phyloP scores from a whole-genome alignment of 352 stramenopile species.

The Blastocystis hominis region DNA sequence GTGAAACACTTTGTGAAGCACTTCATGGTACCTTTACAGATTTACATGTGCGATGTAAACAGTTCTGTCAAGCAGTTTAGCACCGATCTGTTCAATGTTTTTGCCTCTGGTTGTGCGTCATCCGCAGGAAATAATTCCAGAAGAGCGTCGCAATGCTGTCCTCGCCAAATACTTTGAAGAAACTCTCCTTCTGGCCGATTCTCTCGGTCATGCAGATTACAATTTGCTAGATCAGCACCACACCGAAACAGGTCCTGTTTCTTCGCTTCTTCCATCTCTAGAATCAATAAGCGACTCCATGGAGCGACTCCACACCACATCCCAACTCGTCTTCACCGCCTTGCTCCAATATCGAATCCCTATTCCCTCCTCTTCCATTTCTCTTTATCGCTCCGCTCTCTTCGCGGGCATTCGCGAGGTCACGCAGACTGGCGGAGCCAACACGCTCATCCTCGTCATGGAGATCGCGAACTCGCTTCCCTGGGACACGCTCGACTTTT shows the following conservation, averaged over 20 bases:
- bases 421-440: background rate
- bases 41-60: slow-evolving; percentile 40
- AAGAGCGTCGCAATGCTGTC: background rate
- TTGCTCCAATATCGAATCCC: background rate
- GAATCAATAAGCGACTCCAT: slow-evolving; percentile 34
- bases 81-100: background rate
- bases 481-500: background rate
- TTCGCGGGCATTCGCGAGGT: background rate
- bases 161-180: slow-evolving; percentile 41
- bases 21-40: slow-evolving; percentile 23
- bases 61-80: slow-evolving; percentile 12
- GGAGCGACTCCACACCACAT: slow-evolving; percentile 21
- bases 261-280: background rate
- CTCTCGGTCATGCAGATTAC: background rate
- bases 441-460: background rate
- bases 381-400: background rate
- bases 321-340: background rate
- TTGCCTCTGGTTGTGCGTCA: background rate
- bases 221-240: slow-evolving; percentile 5
- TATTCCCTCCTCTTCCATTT: background rate
- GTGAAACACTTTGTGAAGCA: slow-evolving; percentile 16
- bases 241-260: background rate
- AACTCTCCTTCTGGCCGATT: background rate
- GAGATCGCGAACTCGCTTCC: background rate
- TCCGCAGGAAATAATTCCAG: slow-evolving; percentile 10